Evolutionary conservation across 345 rosid species (phyloP).

Genomic region (Stellera chamaejasme): DNA sequence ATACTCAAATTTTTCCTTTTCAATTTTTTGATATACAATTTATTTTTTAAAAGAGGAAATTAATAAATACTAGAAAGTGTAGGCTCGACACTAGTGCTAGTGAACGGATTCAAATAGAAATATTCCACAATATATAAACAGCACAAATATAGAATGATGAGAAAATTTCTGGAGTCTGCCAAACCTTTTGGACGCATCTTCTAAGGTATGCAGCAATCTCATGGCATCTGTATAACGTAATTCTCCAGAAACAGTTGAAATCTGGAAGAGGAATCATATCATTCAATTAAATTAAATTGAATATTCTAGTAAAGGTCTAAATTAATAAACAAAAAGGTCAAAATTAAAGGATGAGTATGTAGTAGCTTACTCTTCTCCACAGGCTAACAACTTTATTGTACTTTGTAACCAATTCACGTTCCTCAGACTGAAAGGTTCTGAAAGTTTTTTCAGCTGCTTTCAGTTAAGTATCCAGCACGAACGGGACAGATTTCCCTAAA

Average conservation of each 20-base stretch:
- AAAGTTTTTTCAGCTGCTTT: constrained; percentile 67
- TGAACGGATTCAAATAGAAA: no score
- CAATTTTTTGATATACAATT: no score
- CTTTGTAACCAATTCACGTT: constrained; percentile 74
- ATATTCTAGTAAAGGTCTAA: neutral
- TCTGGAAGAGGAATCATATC: constrained; percentile 36
- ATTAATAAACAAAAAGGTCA: neutral
- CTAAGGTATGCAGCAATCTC: constrained; percentile 60
- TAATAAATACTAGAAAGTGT: no score
- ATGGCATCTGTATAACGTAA: constrained; percentile 74
- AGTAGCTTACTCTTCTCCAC: constrained; percentile 82
- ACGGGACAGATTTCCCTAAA: neutral
- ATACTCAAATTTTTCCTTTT: no score
- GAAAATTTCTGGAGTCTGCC: constrained; percentile 7
- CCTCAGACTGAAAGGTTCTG: constrained; percentile 53
- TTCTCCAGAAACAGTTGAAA: constrained; percentile 68
- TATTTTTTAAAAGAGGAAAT: no score
- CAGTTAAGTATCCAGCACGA: constrained; percentile 29
- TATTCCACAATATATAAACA: neutral
- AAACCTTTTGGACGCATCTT: constrained; percentile 71
- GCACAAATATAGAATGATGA: neutral
- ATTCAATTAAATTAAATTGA: neutral
- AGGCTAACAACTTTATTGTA: constrained; percentile 75
- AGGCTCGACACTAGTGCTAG: no score
- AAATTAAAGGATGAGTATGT: constrained; percentile 1